Conservation (phyloP, 2,329 filamentous ascomycete species). For the Sarocladium brachiariae region DNA sequence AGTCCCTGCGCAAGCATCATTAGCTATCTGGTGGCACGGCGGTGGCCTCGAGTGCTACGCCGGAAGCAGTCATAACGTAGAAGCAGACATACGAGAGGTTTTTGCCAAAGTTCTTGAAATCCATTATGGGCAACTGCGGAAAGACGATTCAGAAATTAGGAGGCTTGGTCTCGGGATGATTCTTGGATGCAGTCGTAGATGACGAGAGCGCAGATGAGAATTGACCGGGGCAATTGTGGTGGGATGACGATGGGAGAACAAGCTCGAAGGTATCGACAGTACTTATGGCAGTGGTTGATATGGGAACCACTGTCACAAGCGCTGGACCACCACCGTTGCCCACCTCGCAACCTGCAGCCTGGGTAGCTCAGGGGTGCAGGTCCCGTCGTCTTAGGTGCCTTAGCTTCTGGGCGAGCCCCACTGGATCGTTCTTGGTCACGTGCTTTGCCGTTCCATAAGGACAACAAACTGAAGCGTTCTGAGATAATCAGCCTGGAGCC, state of each 20-base stretch:
- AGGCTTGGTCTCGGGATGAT: not conserved
- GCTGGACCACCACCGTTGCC: slow-evolving; percentile 1
- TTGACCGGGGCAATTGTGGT: not conserved
- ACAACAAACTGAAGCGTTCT: too few relatives aligned
- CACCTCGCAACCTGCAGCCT: not conserved
- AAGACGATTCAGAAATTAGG: not conserved
- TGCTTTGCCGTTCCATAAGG: slow-evolving; percentile 29
- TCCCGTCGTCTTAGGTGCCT: not conserved
- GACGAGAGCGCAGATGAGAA: not conserved
- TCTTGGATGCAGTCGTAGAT: not conserved
- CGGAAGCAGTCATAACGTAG: slow-evolving; percentile 10
- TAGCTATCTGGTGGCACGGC: slow-evolving; percentile 8
- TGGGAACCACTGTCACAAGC: slow-evolving; percentile 8
- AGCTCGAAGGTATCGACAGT: slow-evolving; percentile 5
- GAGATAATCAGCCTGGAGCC: too few relatives aligned
- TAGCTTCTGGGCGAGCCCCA: not conserved
- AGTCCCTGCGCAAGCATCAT: slow-evolving; percentile 31
- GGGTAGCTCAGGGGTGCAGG: slow-evolving; percentile 9
- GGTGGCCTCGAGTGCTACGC: slow-evolving; percentile 10
- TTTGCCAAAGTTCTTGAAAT: slow-evolving; percentile 46
- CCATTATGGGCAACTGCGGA: slow-evolving; percentile 10
- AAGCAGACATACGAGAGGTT: slow-evolving; percentile 42
- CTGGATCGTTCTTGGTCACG: not conserved
- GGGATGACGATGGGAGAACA: slow-evolving; percentile 5
- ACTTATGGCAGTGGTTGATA: slow-evolving; percentile 3